A percentile compares a stretch with the other conserved stretches of the same genome.
These are phyloP conservation scores for Euptelea pleiosperma DNA, from an alignment of 164 flowering plant genomes.

Conservation along the genomic window DNA sequence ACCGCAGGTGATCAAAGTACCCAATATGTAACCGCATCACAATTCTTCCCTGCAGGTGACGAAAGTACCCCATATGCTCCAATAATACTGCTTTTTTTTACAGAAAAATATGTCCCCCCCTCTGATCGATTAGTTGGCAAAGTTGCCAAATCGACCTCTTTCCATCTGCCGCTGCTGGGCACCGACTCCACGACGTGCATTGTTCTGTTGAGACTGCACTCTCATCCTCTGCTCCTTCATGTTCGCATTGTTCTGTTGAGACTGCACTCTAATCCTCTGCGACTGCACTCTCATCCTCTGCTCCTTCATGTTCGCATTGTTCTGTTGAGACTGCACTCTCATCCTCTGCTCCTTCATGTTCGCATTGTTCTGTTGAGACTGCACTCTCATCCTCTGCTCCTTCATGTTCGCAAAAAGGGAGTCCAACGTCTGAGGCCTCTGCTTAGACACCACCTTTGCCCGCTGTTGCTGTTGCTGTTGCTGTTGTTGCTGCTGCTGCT, in stretches of 20 bases:
- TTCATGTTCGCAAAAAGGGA: conserved; percentile 84
- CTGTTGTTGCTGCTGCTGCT: conserved; percentile 25
- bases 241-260: too few relatives aligned
- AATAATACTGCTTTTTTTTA: not conserved
- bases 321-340: conserved; percentile 37
- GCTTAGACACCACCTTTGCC: conserved; percentile 30
- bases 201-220: conserved; percentile 29
- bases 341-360: conserved; percentile 89
- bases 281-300: conserved; percentile 69
- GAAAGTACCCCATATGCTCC: too few relatives aligned
- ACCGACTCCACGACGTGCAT: conserved; percentile 23
- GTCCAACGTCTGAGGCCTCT: conserved; percentile 76
- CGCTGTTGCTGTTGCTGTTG: conserved; percentile 24
- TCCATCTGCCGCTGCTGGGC: conserved; percentile 39
- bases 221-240: conserved; percentile 86
- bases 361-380: too few relatives aligned
- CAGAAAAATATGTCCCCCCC: not conserved
- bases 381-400: too few relatives aligned
- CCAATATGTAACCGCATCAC: too few relatives aligned
- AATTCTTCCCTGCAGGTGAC: too few relatives aligned
- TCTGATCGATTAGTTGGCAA: not conserved
- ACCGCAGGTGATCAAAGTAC: too few relatives aligned
- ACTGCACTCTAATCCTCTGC: too few relatives aligned
- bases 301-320: conserved; percentile 53
- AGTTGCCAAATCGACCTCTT: conserved; percentile 44